phyloP scores from a whole-genome alignment of 2,329 filamentous ascomycete genomes.

The Colletotrichum sp. region DNA sequence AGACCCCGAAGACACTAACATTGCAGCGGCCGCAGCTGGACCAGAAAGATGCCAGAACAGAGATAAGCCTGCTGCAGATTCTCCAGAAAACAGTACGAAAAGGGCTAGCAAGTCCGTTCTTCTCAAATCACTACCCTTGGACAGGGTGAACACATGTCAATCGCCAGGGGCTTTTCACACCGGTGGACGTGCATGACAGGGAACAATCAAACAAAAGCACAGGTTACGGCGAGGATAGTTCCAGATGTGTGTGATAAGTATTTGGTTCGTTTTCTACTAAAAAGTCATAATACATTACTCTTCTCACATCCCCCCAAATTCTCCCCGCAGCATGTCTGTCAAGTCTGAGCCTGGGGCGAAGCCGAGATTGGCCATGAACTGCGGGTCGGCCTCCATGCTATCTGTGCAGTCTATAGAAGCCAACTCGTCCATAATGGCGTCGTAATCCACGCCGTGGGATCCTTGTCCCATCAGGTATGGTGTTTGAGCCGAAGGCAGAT shows the following conservation, averaged over 20 bases:
- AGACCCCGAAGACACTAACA: not conserved
- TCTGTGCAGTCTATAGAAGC: slow-evolving; percentile 55
- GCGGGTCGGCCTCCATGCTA: slow-evolving; percentile 58
- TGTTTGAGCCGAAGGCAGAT: slow-evolving; percentile 20
- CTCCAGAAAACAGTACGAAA: not conserved
- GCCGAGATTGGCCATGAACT: slow-evolving; percentile 71
- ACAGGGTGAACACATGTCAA: not conserved
- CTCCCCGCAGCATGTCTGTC: slow-evolving; percentile 49
- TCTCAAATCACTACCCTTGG: not conserved
- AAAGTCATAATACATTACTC: slow-evolving; percentile 14
- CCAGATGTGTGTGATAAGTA: not conserved
- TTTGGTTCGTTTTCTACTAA: not conserved
- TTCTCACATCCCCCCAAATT: slow-evolving; percentile 35
- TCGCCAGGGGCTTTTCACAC: not conserved
- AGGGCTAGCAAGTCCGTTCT: not conserved
- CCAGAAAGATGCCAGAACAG: not conserved
- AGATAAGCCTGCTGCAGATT: not conserved
- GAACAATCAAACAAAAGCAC: not conserved
- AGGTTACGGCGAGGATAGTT: not conserved
- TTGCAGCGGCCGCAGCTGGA: not conserved
- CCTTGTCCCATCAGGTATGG: slow-evolving; percentile 26
- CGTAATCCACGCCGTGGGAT: slow-evolving; percentile 46
- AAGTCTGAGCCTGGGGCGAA: slow-evolving; percentile 67
- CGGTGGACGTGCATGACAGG: not conserved
- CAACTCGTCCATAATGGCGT: slow-evolving; percentile 57